Percentiles rank a stretch among this genome's conserved stretches.
Conservation (phyloP, 2,329 filamentous ascomycete species). For the Bipolaris gigantea region DNA sequence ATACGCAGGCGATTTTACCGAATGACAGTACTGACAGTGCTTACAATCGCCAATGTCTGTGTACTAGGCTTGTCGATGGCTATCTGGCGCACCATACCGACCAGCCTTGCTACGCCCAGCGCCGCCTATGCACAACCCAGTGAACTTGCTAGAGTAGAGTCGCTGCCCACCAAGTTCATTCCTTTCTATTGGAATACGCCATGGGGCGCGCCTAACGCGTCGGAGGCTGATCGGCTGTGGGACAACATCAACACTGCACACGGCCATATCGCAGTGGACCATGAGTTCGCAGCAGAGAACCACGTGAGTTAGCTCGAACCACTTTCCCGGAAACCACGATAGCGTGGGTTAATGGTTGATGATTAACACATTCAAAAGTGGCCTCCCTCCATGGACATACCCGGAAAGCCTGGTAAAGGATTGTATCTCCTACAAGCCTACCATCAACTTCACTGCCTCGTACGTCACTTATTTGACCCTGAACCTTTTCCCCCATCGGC, state of each 20-base stretch:
- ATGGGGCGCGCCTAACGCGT: conserved; percentile 11
- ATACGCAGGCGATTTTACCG: conserved; percentile 1
- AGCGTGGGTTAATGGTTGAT: neutral
- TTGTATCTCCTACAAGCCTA: conserved; percentile 23
- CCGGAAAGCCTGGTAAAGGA: conserved; percentile 9
- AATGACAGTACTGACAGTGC: neutral
- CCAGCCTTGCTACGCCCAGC: neutral
- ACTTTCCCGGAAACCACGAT: neutral
- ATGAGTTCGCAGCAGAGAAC: conserved; percentile 21
- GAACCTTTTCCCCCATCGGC: neutral
- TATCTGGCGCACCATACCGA: conserved; percentile 1
- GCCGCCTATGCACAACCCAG: neutral
- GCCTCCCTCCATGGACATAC: conserved; percentile 5
- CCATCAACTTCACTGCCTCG: conserved; percentile 23
- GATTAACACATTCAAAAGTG: neutral
- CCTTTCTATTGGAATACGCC: conserved; percentile 9
- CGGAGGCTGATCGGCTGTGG: conserved; percentile 26
- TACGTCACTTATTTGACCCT: conserved; percentile 4
- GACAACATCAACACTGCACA: conserved; percentile 29
- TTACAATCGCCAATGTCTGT: conserved; percentile 3
- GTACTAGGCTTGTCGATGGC: neutral
- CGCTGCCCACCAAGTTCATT: conserved; percentile 1
- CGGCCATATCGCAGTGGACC: conserved; percentile 33
- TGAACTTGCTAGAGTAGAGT: conserved; percentile 3
- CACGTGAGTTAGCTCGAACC: conserved; percentile 8